Evolutionary conservation across 352 stramenopile genomes (phyloP).

Genomic region (Pythium biforme): DNA sequence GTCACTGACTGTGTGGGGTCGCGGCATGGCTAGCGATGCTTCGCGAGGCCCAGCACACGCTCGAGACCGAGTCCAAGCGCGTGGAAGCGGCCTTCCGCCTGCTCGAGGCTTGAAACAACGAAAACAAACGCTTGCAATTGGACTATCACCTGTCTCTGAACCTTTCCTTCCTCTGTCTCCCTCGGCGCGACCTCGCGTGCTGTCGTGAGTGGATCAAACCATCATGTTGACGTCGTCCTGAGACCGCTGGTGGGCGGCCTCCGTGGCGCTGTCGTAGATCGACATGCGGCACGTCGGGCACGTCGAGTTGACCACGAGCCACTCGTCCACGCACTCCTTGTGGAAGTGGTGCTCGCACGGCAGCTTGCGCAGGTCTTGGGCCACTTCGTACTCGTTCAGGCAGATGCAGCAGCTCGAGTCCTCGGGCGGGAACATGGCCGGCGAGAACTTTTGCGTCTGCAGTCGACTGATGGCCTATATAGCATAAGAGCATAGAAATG

Average conservation of each 20-base stretch:
- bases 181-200: not conserved
- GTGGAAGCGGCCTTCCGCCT: slow-evolving; percentile 18
- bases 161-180: no score
- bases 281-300: slow-evolving; percentile 87
- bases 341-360: slow-evolving; percentile 96
- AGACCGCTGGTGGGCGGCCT: slow-evolving; percentile 32
- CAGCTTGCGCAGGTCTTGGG: slow-evolving; percentile 91
- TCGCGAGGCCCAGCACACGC: slow-evolving; percentile 13
- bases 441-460: slow-evolving; percentile 52
- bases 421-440: slow-evolving; percentile 66
- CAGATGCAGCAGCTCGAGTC: slow-evolving; percentile 92
- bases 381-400: slow-evolving; percentile 82
- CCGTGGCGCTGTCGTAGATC: slow-evolving; percentile 44
- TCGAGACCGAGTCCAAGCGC: slow-evolving; percentile 18
- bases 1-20: not conserved
- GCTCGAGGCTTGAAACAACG: not conserved
- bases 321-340: slow-evolving; percentile 90
- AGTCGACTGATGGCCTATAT: slow-evolving; percentile 58
- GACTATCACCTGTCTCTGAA: not conserved
- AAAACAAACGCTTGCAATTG: not conserved
- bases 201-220: slow-evolving; percentile 23
- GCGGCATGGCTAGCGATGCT: slow-evolving; percentile 17
- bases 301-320: slow-evolving; percentile 85
- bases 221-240: slow-evolving; percentile 66
- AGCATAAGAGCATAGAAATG: not conserved